Evolutionary conservation across 768 basidiomycete species (phyloP).

Genomic region (Chalciporus piperatus): DNA sequence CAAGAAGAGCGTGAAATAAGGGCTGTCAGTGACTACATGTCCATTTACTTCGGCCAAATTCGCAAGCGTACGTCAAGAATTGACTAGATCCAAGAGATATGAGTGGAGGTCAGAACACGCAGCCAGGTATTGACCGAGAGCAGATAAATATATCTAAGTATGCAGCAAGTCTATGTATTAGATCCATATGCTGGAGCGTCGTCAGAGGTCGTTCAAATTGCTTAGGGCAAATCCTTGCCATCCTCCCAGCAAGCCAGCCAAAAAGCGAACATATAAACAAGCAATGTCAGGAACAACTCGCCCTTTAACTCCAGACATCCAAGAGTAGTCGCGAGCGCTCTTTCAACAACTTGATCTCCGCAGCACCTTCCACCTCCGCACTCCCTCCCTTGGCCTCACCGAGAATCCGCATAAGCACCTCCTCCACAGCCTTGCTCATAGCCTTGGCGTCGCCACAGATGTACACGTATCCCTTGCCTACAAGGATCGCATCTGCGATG

Average conservation of each 20-base stretch:
- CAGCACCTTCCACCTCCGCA: constrained; percentile 81
- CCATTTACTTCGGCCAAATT: not conserved
- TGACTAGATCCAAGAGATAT: not conserved
- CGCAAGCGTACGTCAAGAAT: not conserved
- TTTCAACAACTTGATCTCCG: constrained; percentile 93
- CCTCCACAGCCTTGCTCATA: constrained; percentile 96
- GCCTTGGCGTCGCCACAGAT: constrained; percentile 96
- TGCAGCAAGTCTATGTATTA: constrained; percentile 18
- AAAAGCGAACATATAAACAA: not conserved
- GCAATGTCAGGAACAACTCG: not conserved
- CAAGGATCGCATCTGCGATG: constrained; percentile 85
- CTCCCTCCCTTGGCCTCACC: constrained; percentile 93
- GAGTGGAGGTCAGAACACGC: not conserved
- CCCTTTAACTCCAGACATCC: constrained; percentile 83
- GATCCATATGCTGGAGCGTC: constrained; percentile 11
- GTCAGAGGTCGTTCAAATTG: constrained; percentile 4
- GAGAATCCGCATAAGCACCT: constrained; percentile 75
- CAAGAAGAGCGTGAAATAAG: not conserved
- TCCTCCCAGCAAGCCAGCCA: not conserved
- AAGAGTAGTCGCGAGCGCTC: constrained; percentile 85
- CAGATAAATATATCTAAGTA: constrained; percentile 7
- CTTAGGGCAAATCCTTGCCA: not conserved
- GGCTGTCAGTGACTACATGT: not conserved
- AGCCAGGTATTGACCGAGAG: not conserved
- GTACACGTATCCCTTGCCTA: constrained; percentile 96